A percentile compares a stretch with the other conserved stretches of the same genome.
Evolutionary conservation across 441 rosid genomes (phyloP).

Genomic region (Gossypium davidsonii): DNA sequence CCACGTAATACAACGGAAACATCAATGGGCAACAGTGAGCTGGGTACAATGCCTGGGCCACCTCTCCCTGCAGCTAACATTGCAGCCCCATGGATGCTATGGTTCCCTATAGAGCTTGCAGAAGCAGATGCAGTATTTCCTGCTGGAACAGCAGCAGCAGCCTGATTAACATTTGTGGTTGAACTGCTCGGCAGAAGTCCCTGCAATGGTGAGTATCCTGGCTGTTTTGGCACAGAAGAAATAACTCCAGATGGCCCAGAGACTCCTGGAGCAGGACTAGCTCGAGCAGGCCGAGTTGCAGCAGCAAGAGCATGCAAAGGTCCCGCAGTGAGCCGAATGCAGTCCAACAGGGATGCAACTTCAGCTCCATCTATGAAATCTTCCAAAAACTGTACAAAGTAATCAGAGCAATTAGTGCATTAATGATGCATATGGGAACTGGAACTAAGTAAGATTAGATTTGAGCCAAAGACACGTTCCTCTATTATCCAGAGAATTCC

Average conservation of each 20-base stretch:
- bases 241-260: slow-evolving; percentile 43
- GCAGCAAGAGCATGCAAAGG: slow-evolving; percentile 95
- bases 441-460: not conserved
- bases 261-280: slow-evolving; percentile 62
- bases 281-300: slow-evolving; percentile 97
- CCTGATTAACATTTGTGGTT: slow-evolving; percentile 40
- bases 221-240: slow-evolving; percentile 56
- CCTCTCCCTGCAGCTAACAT: slow-evolving; percentile 81
- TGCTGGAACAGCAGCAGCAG: slow-evolving; percentile 33
- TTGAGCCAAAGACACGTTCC: not conserved
- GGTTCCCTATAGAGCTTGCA: slow-evolving; percentile 53
- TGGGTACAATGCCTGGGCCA: slow-evolving; percentile 97
- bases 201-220: slow-evolving; percentile 54
- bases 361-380: slow-evolving; percentile 93
- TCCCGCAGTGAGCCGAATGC: slow-evolving; percentile 91
- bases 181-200: slow-evolving; percentile 44
- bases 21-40: slow-evolving; percentile 93
- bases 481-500: not conserved
- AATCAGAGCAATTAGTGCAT: not conserved
- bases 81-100: slow-evolving; percentile 56
- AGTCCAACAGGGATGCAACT: slow-evolving; percentile 89
- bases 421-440: not conserved
- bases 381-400: slow-evolving; percentile 64
- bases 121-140: slow-evolving; percentile 44
- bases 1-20: slow-evolving; percentile 98